These are phyloP conservation scores for Penicillium silybi DNA, from an alignment of 495 filamentous ascomycete species.

Conservation along the genomic window DNA sequence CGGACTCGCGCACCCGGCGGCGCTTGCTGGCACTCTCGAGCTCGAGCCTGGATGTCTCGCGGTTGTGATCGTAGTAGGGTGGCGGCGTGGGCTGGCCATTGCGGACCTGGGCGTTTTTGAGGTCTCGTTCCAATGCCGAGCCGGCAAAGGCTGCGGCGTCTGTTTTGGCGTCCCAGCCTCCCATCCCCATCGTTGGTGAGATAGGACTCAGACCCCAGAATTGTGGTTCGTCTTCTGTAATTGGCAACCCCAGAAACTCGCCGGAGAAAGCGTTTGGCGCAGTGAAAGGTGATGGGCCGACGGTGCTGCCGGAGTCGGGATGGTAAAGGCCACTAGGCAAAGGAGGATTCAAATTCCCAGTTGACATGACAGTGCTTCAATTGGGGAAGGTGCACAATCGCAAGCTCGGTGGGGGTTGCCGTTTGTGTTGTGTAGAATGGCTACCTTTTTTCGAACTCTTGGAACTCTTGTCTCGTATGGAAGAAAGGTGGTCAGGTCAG, in stretches of 20 bases:
- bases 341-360: slow-evolving; percentile 15
- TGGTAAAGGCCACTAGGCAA: slow-evolving; percentile 10
- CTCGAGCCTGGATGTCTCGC: slow-evolving; percentile 5
- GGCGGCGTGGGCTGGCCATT: slow-evolving; percentile 45
- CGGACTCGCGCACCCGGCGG: slow-evolving; percentile 15
- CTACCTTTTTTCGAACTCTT: neutral
- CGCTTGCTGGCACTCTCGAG: slow-evolving; percentile 10
- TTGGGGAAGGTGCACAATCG: neutral
- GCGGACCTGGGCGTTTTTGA: slow-evolving; percentile 36
- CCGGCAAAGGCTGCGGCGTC: slow-evolving; percentile 23
- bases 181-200: slow-evolving; percentile 23
- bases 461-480: neutral
- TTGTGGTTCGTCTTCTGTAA: slow-evolving; percentile 31
- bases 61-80: slow-evolving; percentile 26
- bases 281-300: slow-evolving; percentile 20
- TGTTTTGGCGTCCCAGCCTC: slow-evolving; percentile 24
- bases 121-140: slow-evolving; percentile 26
- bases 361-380: slow-evolving; percentile 12
- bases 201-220: slow-evolving; percentile 33
- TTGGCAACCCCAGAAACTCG: slow-evolving; percentile 28
- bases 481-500: neutral
- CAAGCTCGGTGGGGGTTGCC: neutral
- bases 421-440: neutral
- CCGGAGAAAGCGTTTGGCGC: slow-evolving; percentile 21
- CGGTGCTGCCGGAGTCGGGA: slow-evolving; percentile 6